phyloP scores from a whole-genome alignment of 2,329 filamentous ascomycete genomes.

The Lasiodiplodia sp. region DNA sequence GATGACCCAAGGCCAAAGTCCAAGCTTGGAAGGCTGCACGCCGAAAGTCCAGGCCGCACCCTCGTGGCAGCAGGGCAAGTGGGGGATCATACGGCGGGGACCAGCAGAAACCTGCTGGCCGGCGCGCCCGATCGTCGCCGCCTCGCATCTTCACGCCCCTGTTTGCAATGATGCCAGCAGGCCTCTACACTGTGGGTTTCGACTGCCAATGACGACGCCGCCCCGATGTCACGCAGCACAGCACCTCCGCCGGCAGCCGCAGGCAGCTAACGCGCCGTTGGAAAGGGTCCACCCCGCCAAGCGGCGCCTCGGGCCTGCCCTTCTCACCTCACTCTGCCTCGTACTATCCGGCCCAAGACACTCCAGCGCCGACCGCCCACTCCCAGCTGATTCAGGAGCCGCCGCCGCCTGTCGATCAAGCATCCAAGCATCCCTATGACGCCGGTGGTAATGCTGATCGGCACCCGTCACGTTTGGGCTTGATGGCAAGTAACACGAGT shows the following conservation, averaged over 20 bases:
- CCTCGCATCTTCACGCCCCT: slow-evolving; percentile 12
- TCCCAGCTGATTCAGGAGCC: slow-evolving; percentile 21
- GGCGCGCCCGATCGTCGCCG: slow-evolving; percentile 9
- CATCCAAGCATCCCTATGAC: slow-evolving; percentile 11
- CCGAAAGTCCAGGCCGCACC: background rate
- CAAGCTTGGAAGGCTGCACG: background rate
- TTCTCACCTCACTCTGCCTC: background rate
- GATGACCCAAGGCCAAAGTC: slow-evolving; percentile 5
- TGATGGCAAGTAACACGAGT: slow-evolving; percentile 13
- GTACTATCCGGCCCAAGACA: background rate
- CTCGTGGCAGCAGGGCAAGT: slow-evolving; percentile 18
- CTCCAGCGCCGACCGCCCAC: background rate
- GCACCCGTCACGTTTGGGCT: slow-evolving; percentile 21
- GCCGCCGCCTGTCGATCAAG: slow-evolving; percentile 21
- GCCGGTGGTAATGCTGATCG: slow-evolving; percentile 27
- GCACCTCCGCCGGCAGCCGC: background rate
- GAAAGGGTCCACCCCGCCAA: background rate
- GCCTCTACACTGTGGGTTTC: background rate
- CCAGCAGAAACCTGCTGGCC: slow-evolving; percentile 16
- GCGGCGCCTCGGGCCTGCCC: background rate
- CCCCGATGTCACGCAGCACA: slow-evolving; percentile 7
- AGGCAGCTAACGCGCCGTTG: background rate
- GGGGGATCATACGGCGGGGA: slow-evolving; percentile 19
- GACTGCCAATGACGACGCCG: slow-evolving; percentile 1
- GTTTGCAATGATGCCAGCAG: background rate